Evolutionary conservation across 2,329 filamentous ascomycete species (phyloP).

Genomic region (Aplosporella prunicola): DNA sequence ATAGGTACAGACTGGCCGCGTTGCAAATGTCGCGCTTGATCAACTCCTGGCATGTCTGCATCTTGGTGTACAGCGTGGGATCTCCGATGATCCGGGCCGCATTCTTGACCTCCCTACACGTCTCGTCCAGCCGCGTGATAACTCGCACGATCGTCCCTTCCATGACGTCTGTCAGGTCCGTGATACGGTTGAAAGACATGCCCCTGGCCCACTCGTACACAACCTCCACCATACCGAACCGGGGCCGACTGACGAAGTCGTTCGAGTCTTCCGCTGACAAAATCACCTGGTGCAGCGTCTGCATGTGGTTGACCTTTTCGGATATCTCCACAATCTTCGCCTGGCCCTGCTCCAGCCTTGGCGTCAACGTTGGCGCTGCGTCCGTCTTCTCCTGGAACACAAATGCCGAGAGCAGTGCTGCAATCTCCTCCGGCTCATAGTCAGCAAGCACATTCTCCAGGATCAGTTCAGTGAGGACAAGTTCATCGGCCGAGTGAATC

Average conservation of each 20-base stretch:
- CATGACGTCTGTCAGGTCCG: constrained; percentile 86
- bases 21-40: constrained; percentile 57
- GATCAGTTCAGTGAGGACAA: constrained; percentile 91
- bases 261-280: constrained; percentile 82
- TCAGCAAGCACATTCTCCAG: constrained; percentile 93
- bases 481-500: constrained; percentile 92
- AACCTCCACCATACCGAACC: constrained; percentile 92
- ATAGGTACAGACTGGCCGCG: constrained; percentile 32
- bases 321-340: constrained; percentile 81
- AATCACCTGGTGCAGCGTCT: constrained; percentile 86
- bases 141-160: constrained; percentile 95
- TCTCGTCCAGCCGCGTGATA: constrained; percentile 90
- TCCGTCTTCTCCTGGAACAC: constrained; percentile 98
- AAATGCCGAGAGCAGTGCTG: constrained; percentile 84
- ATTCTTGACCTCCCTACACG: constrained; percentile 94
- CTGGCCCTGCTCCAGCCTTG: constrained; percentile 70
- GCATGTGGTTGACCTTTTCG: constrained; percentile 83
- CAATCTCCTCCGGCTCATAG: constrained; percentile 93
- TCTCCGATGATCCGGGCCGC: constrained; percentile 92
- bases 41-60: constrained; percentile 94
- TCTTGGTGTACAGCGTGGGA: constrained; percentile 86
- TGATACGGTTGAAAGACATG: constrained; percentile 98
- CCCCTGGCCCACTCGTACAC: constrained; percentile 97
- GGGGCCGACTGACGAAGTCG: constrained; percentile 76
- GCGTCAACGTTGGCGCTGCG: constrained; percentile 67